A percentile compares a stretch with the other conserved stretches of the same genome.
Evolutionary conservation across 1,139 yeast species (phyloP).

Genomic region (Magnusiomyces paraingens): DNA sequence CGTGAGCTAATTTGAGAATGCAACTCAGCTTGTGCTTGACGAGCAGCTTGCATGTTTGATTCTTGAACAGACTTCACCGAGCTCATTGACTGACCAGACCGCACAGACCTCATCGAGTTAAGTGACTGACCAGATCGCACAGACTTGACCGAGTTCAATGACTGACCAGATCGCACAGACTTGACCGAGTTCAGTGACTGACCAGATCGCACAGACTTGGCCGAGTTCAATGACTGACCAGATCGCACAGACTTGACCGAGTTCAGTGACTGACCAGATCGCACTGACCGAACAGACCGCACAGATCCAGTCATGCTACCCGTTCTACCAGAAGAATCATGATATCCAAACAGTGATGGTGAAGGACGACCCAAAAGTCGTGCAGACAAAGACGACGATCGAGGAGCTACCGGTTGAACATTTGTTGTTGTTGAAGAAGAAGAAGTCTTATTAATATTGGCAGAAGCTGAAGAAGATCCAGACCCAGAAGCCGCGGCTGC

Average conservation of each 20-base stretch:
- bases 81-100: background rate
- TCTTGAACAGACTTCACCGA: background rate
- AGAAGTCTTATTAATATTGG: too few species aligned
- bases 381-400: background rate
- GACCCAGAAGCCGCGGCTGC: too few species aligned
- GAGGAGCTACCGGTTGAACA: background rate
- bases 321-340: background rate
- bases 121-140: background rate
- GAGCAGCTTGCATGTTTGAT: background rate
- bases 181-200: background rate
- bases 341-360: too few species aligned
- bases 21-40: background rate
- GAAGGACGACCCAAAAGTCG: background rate
- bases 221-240: background rate
- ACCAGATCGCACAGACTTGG: background rate
- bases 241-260: background rate
- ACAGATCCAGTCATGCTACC: background rate
- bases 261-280: too few species aligned
- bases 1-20: background rate
- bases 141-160: background rate
- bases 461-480: too few species aligned
- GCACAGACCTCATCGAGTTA: background rate
- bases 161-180: too few species aligned
- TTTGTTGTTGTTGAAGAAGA: background rate
- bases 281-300: too few species aligned